Base-by-base conservation (phyloP, 2,329 filamentous ascomycete species). In the Lojkania enalia region DNA sequence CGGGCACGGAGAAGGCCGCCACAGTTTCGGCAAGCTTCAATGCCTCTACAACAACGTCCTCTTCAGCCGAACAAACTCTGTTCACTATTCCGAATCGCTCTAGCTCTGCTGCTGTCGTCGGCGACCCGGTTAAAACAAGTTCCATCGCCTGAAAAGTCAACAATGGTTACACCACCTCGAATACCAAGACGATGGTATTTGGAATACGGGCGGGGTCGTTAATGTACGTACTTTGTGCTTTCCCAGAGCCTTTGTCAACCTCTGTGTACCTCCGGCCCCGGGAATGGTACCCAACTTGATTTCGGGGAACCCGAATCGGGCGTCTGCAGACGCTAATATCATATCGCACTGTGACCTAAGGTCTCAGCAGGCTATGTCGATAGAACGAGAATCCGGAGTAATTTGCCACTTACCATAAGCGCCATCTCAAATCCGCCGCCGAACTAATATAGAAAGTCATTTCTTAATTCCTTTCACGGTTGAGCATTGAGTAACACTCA, bases 221-320 rank as follows among this genome's bases (percentile, higher is more conserved):
- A 9, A 5, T 20, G 20, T 30, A 52, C 58, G 21, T 48, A 66
- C 64, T 55, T 66, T 66, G 20, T 66, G 58, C 45, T 66, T 76
- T 14, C 74, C 74, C 48, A 76, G 58, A 6, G 72, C 89, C 18
- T 83, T 80, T 3, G 90, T 94, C 44, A 97, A 76, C 9, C 92
- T 80, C 77, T 97, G 92, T 55, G 86, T 90, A 3, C 92, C 92
- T 23, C 92, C 92, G 0, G 88, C 90, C 4, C 92, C 94, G 3
- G 94, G 92, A 46, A 96, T 88, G 2, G 87, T 88, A 18, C 92
- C 94, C 4, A 97, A 80, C 74, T 91, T 96, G 75, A 97, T 89
- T 75, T 99, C 92, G 2, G 92, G 92, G 74, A 96, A 92, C 5
- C 92, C 94, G 67, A 99, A 96, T 64, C 87, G 94, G 59, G 92